A percentile compares a stretch with the other conserved stretches of the same genome.
These are phyloP conservation scores for Zopfia rhizophila DNA, from an alignment of 2,329 filamentous ascomycete genomes.

Conservation along the genomic window DNA sequence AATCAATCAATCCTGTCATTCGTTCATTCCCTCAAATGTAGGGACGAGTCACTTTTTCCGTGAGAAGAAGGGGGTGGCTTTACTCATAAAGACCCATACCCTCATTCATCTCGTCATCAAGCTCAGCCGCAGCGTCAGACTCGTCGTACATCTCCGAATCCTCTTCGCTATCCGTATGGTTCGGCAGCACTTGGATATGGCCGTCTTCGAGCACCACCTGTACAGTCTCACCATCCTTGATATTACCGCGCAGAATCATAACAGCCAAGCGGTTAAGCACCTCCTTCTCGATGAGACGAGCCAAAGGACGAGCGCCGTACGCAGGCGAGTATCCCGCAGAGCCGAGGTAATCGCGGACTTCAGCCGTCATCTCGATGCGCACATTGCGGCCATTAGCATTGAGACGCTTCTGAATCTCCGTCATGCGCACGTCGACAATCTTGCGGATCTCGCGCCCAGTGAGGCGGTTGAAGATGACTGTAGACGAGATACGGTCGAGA, in stretches of 20 bases:
- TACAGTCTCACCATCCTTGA: slow-evolving; percentile 86
- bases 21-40: no score
- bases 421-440: slow-evolving; percentile 91
- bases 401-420: slow-evolving; percentile 93
- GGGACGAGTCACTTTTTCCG: no score
- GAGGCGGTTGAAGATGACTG: slow-evolving; percentile 98
- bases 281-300: slow-evolving; percentile 94
- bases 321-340: slow-evolving; percentile 92
- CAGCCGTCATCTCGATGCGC: slow-evolving; percentile 78
- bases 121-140: slow-evolving; percentile 77
- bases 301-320: slow-evolving; percentile 90
- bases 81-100: slow-evolving; percentile 74
- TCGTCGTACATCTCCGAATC: slow-evolving; percentile 81
- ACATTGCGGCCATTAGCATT: slow-evolving; percentile 86
- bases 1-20: no score
- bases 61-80: no score
- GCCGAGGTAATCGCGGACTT: slow-evolving; percentile 93
- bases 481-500: slow-evolving; percentile 95
- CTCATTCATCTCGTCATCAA: slow-evolving; percentile 61
- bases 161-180: slow-evolving; percentile 78
- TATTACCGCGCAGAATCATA: slow-evolving; percentile 84
- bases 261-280: slow-evolving; percentile 94
- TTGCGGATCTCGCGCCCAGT: slow-evolving; percentile 88
- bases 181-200: slow-evolving; percentile 82
- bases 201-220: slow-evolving; percentile 81